phyloP scores from a whole-genome alignment of 495 filamentous ascomycete genomes.

The Extremus antarcticus region DNA sequence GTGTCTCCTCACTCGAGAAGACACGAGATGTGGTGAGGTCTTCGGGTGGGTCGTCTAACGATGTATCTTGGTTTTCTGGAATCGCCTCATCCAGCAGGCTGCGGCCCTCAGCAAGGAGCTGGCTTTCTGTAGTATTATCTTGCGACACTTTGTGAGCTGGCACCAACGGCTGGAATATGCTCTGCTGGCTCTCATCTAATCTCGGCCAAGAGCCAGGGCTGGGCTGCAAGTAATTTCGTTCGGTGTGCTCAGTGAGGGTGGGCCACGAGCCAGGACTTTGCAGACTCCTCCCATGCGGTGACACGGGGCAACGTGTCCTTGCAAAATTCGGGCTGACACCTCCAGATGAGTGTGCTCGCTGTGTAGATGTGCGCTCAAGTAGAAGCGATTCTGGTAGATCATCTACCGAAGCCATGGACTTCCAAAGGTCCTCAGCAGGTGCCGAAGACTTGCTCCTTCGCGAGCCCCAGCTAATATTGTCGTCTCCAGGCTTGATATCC shows the following conservation, averaged over 20 bases:
- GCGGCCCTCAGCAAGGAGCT: not conserved
- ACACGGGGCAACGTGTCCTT: conserved; percentile 6
- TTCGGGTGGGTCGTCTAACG: conserved; percentile 10
- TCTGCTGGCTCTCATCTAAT: conserved; percentile 6
- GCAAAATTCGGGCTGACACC: conserved; percentile 1
- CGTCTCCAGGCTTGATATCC: conserved; percentile 17
- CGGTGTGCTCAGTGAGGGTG: not conserved
- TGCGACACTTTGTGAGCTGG: not conserved
- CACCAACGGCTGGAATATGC: not conserved
- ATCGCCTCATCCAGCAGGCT: not conserved
- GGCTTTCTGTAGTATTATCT: not conserved
- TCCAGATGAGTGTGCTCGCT: not conserved
- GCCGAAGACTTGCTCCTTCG: conserved; percentile 10
- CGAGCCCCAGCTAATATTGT: conserved; percentile 20
- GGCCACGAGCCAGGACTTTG: conserved; percentile 17
- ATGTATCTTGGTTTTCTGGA: not conserved
- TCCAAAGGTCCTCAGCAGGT: conserved; percentile 14
- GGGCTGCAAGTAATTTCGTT: conserved; percentile 1
- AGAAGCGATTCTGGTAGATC: conserved; percentile 19
- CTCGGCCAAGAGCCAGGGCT: conserved; percentile 15
- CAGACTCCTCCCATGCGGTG: conserved; percentile 7
- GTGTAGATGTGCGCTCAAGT: conserved; percentile 6
- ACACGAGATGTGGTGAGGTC: conserved; percentile 56
- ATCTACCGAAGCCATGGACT: conserved; percentile 17
- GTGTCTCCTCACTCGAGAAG: conserved; percentile 83